phyloP scores from a whole-genome alignment of 768 basidiomycete genomes.

The Mycena amicta region DNA sequence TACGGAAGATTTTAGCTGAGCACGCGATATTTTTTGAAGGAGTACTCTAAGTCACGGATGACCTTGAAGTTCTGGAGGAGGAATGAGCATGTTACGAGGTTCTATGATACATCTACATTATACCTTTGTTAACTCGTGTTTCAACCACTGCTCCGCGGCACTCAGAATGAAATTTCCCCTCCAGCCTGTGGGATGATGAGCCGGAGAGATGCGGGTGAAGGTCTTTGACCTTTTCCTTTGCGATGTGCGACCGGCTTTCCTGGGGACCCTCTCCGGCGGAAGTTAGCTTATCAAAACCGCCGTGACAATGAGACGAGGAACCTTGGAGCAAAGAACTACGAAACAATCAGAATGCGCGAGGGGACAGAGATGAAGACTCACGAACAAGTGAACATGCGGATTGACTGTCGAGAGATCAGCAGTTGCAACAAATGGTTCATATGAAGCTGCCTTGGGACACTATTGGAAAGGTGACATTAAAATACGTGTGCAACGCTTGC shows the following conservation, averaged over 20 bases:
- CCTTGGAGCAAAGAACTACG: slow-evolving; percentile 71
- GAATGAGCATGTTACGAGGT: neutral
- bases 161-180: slow-evolving; percentile 91
- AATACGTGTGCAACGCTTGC: slow-evolving; percentile 85
- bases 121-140: slow-evolving; percentile 94
- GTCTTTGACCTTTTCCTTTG: slow-evolving; percentile 75
- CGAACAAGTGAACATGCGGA: slow-evolving; percentile 89
- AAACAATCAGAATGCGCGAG: neutral
- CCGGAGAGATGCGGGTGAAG: neutral
- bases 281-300: no score
- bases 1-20: neutral
- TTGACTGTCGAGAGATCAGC: slow-evolving; percentile 95
- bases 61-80: slow-evolving; percentile 44
- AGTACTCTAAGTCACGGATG: slow-evolving; percentile 86
- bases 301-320: neutral
- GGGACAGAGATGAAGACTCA: neutral
- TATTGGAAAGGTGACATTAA: slow-evolving; percentile 51
- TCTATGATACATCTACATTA: slow-evolving; percentile 57
- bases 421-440: slow-evolving; percentile 37
- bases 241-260: slow-evolving; percentile 94
- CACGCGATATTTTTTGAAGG: neutral
- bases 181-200: slow-evolving; percentile 62
- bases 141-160: slow-evolving; percentile 89
- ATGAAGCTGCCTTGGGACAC: neutral
- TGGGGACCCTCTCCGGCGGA: slow-evolving; percentile 62